Evolutionary conservation across 306 rosid genomes (phyloP), one percentile per base, ranked within the genome.

Genomic region (Malus asiatica): DNA sequence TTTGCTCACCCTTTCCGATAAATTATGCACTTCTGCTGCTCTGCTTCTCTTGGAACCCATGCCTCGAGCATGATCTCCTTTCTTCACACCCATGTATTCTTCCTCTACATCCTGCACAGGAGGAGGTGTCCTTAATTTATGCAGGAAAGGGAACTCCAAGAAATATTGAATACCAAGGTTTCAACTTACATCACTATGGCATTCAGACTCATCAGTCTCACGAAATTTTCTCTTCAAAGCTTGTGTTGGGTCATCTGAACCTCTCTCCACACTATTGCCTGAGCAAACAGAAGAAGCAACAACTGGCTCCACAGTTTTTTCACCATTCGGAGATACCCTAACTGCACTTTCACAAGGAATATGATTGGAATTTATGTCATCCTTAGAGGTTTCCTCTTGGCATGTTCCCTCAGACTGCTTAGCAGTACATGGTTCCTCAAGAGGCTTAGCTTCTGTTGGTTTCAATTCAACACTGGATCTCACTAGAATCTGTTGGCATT

Each of bases 1-100:
- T 75, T 70, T 66, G 68, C 93, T 86, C 78, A 93, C 97, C 89
- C 97, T 93, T 87, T 93, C 97, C 18, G 97, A 91, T 84, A 93
- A 86, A 86, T 91, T 93, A 79, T 93, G 98, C 75, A 88, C 96
- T 89, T 89, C 93, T 18, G 98, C 89, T 19, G 92, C 93, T 81
- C 98, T 89, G 80, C 84, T 86, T 89, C 93, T 85, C 85, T 91
- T 93, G 66, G 87, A 88, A 80, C 95, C 90, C 1, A 58, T 10
- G 79, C 86, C 82, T 77, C 87, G 89, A 76, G 81, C 76, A 57
- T 66, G 69, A 76, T 71, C 71, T 18, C 63, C 74, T 84, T 57
- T 89, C 77, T 89, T 91, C 55, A 76, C 83, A 72, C 86, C 90
- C 11, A 86, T 75, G 18, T 89, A 87, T 68, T 89, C 98, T 79